Evolutionary conservation across 306 rosid species (phyloP), one percentile per base, ranked within the genome.

Genomic region (Cicer cuneatum): DNA sequence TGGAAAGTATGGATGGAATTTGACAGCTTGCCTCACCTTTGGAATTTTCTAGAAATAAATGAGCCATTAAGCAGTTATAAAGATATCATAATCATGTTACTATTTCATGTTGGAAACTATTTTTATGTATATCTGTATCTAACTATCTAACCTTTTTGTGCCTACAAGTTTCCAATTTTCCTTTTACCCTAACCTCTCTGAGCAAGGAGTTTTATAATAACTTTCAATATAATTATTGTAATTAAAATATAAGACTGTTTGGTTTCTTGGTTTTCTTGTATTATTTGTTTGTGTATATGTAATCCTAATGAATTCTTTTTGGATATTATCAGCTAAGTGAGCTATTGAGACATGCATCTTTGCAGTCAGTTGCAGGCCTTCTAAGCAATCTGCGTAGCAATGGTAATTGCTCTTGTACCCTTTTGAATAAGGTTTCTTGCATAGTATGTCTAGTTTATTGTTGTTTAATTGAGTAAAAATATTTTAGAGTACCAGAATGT

Each of bases 361-460:
- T 85, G 71, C 84, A 91, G 71, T 87, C 91, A 58, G 91, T 87
- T 58, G 83, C 96, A 21, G 74, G 94, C 66, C 90, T 93, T 75
- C 39, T 93, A 56, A 88, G 91, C 82, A 86, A 85, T 78, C 86
- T 91, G 75, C 97, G 98, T 13, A 83, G 94, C 83, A 87, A 85
- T 63, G 97, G 97, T 91, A 87, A 75, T 52, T 59, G 9, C 62
- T 77, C 63, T 73, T 52, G 19, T 53, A 48, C 59, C 57, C 39
- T 72, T 52, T 63, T 39, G 37, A 42, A 56, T 57, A 21, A 71
- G 43, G 66, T 58, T 77, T 58, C 40, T 52, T 52, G 60, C 37
- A 43, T 66, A 24, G 10, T 71, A 59, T 71, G 56, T 71, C 12
- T 74, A 37, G 41, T 57, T 65, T 43, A 45, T 43, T 67, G 46